Base-by-base conservation (phyloP, 2,329 filamentous ascomycete species). In the Alternaria sp. region DNA sequence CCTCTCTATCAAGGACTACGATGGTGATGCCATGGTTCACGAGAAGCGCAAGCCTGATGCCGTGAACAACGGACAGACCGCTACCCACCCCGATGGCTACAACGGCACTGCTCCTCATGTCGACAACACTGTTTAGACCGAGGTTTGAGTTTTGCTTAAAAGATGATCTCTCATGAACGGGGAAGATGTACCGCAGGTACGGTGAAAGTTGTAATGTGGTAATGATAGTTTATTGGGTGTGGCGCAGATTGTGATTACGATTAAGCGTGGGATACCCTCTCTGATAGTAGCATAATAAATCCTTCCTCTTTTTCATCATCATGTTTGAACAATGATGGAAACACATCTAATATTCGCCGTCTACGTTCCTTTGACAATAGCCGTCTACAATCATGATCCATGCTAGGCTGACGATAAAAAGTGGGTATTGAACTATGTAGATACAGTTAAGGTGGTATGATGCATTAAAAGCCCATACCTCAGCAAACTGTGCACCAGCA, bases 1-100 rank as follows among this genome's bases (percentile, higher is more conserved):
- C 7, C 79, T 89, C 18, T 66, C 76, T 36, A 83, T 85, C 59
- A 75, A 77, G 56, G 83, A 84, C 64, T 85, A 85, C 68, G 77
- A 80, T 36, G 77, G 80, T 54, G 80, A 81, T 59, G 58, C 59
- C 7, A 18, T 64, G 3, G 60, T 70, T 2, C 57, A 58, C 5
- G 69, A 73, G 64, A 72, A 72, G 69, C 74, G 55, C 11, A 43
- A 54, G 28, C 51, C 61, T 4, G 43, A 48, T 20, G 36, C 50
- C 43, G 27, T 36, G 3, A 43, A 34, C 43, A 46, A 55, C 18
- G 59, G 55, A 8, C 40, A 49, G 18, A 49, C 25, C 3, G 34
- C 50, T 14, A 54, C 51, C 28, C 58, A 49, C 32, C 30, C 30
- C 11, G 46, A 53, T 18, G 38, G 46, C 2, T 43, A 54, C 40